Base-by-base conservation (phyloP, 2,329 filamentous ascomycete genomes). In the Trichoderma semiorbis region DNA sequence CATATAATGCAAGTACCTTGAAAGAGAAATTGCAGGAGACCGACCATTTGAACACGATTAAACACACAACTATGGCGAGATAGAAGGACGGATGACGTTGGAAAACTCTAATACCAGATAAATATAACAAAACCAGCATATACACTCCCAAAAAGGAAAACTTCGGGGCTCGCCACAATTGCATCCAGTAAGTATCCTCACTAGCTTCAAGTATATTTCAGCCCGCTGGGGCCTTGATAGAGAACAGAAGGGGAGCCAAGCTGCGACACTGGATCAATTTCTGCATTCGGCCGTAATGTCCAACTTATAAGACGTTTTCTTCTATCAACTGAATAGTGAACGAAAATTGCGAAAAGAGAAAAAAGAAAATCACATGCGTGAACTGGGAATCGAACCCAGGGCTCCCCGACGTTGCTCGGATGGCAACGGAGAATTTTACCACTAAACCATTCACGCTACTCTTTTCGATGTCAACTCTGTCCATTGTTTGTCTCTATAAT, bases 341-440 rank as follows among this genome's bases (percentile, higher is more conserved):
- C n/a, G 3, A 30, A 12, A 30, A 32, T 43, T 18, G 26, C 21
- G 24, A 69, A 69, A 47, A 8, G 12, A 4, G 61, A 50, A 72
- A 74, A 65, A 26, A 21, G 65, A 63, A 67, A 66, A 39, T 36
- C 24, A 21, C 7, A 34, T 79, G 78, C 78, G 78, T 79, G 72
- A 78, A 76, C 78, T 77, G 77, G 77, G 77, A 79, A 78, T 79
- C 76, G 78, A 79, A 79, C 77, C 77, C 77, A 78, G 77, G 76
- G 77, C 77, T 78, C 77, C 77, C 77, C 77, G 77, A 78, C 74
- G 73, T 74, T 76, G 74, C 74, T 72, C 74, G 67, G 73, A 78
- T 79, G 78, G 78, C 77, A 79, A 79, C 77, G 78, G 77, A 78
- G 77, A 78, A 79, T 79, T 79, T 78, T 78, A 79, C 77, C 78